Evolutionary conservation across 306 rosid genomes (phyloP).

Genomic region (Cucurbita moschata): DNA sequence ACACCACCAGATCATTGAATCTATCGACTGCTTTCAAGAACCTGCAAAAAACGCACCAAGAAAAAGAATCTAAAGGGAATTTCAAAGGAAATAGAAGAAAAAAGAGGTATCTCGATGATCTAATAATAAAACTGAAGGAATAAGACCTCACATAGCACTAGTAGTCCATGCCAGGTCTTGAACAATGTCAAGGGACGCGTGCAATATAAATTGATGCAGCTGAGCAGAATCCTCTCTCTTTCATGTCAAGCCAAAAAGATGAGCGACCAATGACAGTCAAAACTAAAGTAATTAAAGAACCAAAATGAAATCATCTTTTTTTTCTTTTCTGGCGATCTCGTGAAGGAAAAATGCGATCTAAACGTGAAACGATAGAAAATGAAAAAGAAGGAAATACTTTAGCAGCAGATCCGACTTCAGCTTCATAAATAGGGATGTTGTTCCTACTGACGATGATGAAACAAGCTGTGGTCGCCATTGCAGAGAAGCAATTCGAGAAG

Average conservation of each 20-base stretch:
- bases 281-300: not conserved
- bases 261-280: not conserved
- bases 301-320: not conserved
- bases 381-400: constrained; percentile 32
- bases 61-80: not conserved
- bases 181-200: constrained; percentile 88
- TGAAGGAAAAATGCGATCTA: not conserved
- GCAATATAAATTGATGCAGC: constrained; percentile 88
- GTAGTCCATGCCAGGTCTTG: constrained; percentile 99
- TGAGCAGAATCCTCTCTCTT: constrained; percentile 98
- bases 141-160: constrained; percentile 67
- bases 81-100: not conserved
- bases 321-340: not conserved
- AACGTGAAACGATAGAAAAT: not conserved
- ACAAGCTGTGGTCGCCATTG: constrained; percentile 89
- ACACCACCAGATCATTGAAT: constrained; percentile 79
- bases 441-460: constrained; percentile 94
- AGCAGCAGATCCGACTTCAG: constrained; percentile 95
- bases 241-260: constrained; percentile 17
- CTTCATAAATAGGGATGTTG: constrained; percentile 91
- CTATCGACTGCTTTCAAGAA: constrained; percentile 86
- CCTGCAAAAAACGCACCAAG: constrained; percentile 38
- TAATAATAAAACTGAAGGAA: not conserved
- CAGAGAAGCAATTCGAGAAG: not conserved
- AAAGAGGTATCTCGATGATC: not conserved